Conservation (phyloP, 352 stramenopile genomes). For the Globisporangium lucens region DNA sequence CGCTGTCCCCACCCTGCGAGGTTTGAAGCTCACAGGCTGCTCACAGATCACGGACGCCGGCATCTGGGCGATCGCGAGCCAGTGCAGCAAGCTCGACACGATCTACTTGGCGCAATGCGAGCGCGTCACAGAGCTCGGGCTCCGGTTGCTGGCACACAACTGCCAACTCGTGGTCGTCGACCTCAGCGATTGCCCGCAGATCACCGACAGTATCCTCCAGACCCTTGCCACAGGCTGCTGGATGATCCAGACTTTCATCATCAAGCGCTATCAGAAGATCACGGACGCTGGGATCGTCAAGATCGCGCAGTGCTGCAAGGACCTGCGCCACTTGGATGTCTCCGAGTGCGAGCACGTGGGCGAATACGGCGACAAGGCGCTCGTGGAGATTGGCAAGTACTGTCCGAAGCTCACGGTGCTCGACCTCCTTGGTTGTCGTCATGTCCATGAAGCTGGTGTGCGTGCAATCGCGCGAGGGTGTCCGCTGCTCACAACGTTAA, state of each 20-base stretch:
- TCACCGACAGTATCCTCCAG: conserved; percentile 83
- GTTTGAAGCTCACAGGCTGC: conserved; percentile 64
- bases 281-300: conserved; percentile 86
- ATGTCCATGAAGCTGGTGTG: conserved; percentile 82
- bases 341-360: conserved; percentile 82
- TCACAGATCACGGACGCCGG: conserved; percentile 85
- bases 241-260: conserved; percentile 78
- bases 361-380: conserved; percentile 91
- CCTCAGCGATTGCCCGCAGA: conserved; percentile 79
- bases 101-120: conserved; percentile 81
- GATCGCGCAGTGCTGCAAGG: conserved; percentile 84
- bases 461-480: conserved; percentile 83
- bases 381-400: conserved; percentile 85
- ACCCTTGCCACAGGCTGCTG: conserved; percentile 87
- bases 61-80: conserved; percentile 82
- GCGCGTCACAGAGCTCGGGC: conserved; percentile 84
- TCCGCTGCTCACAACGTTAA: conserved; percentile 76
- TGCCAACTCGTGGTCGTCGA: conserved; percentile 81
- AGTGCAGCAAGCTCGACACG: conserved; percentile 61
- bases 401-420: conserved; percentile 75
- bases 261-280: conserved; percentile 76
- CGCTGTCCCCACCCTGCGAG: conserved; percentile 59
- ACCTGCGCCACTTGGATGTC: conserved; percentile 79
- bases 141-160: conserved; percentile 87
- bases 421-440: conserved; percentile 86